Conservation (phyloP, 2,329 filamentous ascomycete species). For the Colletotrichum tropicicola region DNA sequence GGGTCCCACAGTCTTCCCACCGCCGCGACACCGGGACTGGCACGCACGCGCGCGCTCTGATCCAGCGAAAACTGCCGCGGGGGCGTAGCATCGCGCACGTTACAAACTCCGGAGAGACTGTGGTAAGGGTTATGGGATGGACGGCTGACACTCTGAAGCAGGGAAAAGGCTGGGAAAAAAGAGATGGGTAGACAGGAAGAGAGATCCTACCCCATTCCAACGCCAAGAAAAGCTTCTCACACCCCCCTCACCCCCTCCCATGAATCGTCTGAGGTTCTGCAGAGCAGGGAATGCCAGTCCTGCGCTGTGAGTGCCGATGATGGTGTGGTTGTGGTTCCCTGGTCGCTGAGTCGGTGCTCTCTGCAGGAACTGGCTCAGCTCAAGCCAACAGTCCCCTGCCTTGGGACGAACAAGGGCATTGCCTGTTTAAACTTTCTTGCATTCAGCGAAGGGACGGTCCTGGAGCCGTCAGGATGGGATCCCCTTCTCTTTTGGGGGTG, state of each 20-base stretch:
- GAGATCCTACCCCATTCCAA: background rate
- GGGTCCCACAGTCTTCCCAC: slow-evolving; percentile 2
- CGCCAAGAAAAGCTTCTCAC: background rate
- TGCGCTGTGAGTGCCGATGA: background rate
- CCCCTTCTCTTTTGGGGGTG: background rate
- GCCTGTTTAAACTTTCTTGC: slow-evolving; percentile 5
- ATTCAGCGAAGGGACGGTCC: background rate
- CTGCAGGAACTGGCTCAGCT: slow-evolving; percentile 10
- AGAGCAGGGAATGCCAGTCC: slow-evolving; percentile 9
- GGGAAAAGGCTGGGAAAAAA: background rate
- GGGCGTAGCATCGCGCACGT: background rate
- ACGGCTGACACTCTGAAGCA: no score
- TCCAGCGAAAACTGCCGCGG: slow-evolving; percentile 3
- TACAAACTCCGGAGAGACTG: background rate
- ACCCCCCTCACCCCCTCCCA: background rate
- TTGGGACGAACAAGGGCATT: background rate
- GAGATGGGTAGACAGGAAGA: background rate
- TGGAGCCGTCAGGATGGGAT: slow-evolving; percentile 1
- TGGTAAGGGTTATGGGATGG: background rate
- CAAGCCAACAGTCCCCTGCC: background rate
- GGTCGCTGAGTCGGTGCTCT: slow-evolving; percentile 4
- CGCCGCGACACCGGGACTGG: slow-evolving; percentile 14
- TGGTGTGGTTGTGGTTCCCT: background rate
- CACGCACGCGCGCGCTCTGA: background rate
- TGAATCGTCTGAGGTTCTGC: slow-evolving; percentile 27